Evolutionary conservation across 2,329 filamentous ascomycete species (phyloP), one percentile per base, ranked within the genome.

Genomic region (Trichoderma polysporum): DNA sequence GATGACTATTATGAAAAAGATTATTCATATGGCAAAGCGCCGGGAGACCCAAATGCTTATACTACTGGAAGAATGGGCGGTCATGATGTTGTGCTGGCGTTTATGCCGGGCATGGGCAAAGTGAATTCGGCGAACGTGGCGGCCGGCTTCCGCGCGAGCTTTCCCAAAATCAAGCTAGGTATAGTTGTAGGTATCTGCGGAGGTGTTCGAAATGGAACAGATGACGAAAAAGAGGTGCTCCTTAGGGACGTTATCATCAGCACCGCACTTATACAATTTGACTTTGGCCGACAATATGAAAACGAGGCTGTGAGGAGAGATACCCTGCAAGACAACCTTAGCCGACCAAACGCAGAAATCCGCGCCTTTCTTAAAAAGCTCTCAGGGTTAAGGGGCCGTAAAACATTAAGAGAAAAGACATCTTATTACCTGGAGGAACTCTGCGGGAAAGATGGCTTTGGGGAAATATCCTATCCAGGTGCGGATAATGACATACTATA

Each of bases 1-100:
- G 72, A 72, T 25, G 29, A 54, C 1, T 47, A 64, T 50, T 73
- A 71, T 66, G 69, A 69, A 10, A 59, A 69, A 2, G 47, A 69
- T 8, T 45, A 6, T 5, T 49, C 57, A 2, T 75, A 72, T 41
- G 71, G 69, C 10, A 76, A 75, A 54, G 70, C 69, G 2, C 22
- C 47, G 0, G 73, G 73, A 0, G 78, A 79, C 37, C 33, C 61
- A 0, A 78, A 78, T 37, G 37, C 64, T 15, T 79, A 79, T 59
- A 69, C 71, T 0, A 70, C 64, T 3, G 76, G 70, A 1, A 27
- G 3, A 1, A 70, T 74, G 12, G 69, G 70, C 0, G 61, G 60
- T 2, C 66, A 73, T 31, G 67, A 74, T 22, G 71, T 73, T 25
- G 69, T 76, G 4, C 57, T 77, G 12, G 68, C 70, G 9, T 63